These are phyloP conservation scores for Colletotrichum sp. DNA, from an alignment of 2,329 filamentous ascomycete genomes.

Conservation along the genomic window DNA sequence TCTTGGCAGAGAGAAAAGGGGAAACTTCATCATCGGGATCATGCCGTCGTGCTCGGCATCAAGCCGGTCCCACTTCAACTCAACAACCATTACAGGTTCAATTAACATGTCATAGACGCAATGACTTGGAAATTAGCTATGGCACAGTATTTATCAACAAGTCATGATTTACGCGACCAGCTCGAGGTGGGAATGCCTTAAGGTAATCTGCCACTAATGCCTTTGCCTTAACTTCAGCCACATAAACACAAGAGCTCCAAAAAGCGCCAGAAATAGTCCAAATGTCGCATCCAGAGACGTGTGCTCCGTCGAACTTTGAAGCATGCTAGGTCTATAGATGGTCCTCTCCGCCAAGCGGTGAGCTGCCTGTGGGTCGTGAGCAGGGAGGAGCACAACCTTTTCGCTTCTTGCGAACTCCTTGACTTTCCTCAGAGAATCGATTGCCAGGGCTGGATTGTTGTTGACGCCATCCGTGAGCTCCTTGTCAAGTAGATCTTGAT, in stretches of 20 bases:
- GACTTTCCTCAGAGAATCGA: background rate
- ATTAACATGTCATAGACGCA: accelerated
- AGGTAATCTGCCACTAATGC: background rate
- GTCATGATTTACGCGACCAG: background rate
- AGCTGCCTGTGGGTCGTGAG: background rate
- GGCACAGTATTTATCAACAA: background rate
- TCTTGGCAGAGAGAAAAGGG: background rate
- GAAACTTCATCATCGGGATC: background rate
- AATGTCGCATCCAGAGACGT: accelerated
- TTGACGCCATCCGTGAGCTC: background rate
- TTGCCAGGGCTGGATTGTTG: background rate
- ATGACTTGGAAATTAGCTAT: background rate
- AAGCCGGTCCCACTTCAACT: background rate
- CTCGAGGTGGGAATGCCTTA: background rate
- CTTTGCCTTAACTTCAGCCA: background rate
- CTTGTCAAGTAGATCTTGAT: background rate
- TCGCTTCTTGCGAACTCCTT: background rate
- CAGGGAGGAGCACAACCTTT: background rate
- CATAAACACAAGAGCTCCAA: background rate
- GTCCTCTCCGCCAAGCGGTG: background rate
- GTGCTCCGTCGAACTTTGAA: background rate
- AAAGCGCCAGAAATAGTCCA: background rate
- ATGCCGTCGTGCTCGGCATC: background rate
- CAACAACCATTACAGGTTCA: background rate
- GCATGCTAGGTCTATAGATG: background rate